Base-by-base conservation (phyloP, 306 rosid genomes). In the Nissolia schottii region DNA sequence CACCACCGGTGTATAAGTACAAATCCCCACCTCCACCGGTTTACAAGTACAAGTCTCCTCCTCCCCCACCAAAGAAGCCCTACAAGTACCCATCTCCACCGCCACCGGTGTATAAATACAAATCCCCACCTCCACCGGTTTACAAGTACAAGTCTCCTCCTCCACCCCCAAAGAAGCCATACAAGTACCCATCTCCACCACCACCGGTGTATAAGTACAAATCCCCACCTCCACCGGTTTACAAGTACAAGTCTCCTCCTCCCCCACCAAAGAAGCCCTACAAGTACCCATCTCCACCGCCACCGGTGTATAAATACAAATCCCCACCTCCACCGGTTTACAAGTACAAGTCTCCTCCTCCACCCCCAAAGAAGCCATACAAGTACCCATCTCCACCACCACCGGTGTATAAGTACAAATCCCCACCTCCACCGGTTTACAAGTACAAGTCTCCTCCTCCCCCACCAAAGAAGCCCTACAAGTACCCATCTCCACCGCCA, bases 341-440 rank as follows among this genome's bases (percentile, higher is more conserved):
- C 32, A 63, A 63, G 35, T 63, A 58, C 27, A 10, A 35, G 0
- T 59, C 67, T 0, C 67, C 69, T 13, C 69, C 70, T 22, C 70
- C 82, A 0, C 82, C 82, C 12, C 32, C 27, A 2, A 34, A 62
- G 49, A 62, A 62, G 15, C 63, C 63, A 1, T 27, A 56, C 63
- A n/a, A 58, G 12, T 28, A 58, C 1, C 13, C 41, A 5, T 56
- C 63, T 3, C 64, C 64, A 0, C 64, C 64, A 53, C 59, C 74
- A 0, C 74, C 74, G 3, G 23, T 29, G 2, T 76, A 73, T 49
- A 56, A 79, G 15, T 67, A 67, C 31, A 18, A 41, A 0, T 43
- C 74, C 0, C 83, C 79, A 0, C 79, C n/a, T n/a, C n/a, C n/a
- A n/a, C n/a, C 82, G 3, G 23, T 29, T 4, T 76, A 73, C 59